Evolutionary conservation across 805 yeast species (phyloP), one percentile per base, ranked within the genome.

Genomic region (Lipomyces yamanashiensis): DNA sequence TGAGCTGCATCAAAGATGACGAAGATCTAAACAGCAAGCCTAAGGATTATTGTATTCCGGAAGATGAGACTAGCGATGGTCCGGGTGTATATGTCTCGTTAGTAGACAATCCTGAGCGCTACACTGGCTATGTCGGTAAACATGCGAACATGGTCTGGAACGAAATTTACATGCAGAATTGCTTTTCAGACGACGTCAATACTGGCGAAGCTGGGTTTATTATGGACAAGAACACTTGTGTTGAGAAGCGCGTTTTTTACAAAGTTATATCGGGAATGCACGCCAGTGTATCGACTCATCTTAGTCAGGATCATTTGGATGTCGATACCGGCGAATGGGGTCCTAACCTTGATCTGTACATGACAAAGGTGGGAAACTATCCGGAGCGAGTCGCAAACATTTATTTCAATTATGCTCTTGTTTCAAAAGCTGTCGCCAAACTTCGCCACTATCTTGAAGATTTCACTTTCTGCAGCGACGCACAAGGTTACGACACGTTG

Each of bases 41-140:
- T 75, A 57, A 54, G n/a, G 74, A 72, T 70, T 79, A 80, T 63
- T 79, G 82, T 62, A 74, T 76, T 52, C 81, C 81, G 1, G 82
- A 79, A 52, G 82, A 80, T 61, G 70, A 58, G 17, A 63, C 75
- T 23, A 49, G 53, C 40, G 73, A 70, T 2, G 71, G 72, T 8
- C 73, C 73, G 1, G 81, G 81, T 12, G 97, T 91, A 1, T 87
- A 88, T 71, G 96, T 95, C 36, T 91, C 92, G 72, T 81, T 95
- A 61, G 80, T 87, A 21, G 90, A 89, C 59, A 96, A 96, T 73
- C 97, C 97, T 0, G 99, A 95, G 76, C 81, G 98, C 72, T 95
- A 90, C 78, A 96, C 99, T 0, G 99, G 99, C 0, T 95, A 95
- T 73, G 89, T 92, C 39, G 99, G 99, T 37, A 85, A 87, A 56